Evolutionary conservation across 768 basidiomycete genomes (phyloP).

Genomic region (Tylopilus plumbeoviolaceoides): DNA sequence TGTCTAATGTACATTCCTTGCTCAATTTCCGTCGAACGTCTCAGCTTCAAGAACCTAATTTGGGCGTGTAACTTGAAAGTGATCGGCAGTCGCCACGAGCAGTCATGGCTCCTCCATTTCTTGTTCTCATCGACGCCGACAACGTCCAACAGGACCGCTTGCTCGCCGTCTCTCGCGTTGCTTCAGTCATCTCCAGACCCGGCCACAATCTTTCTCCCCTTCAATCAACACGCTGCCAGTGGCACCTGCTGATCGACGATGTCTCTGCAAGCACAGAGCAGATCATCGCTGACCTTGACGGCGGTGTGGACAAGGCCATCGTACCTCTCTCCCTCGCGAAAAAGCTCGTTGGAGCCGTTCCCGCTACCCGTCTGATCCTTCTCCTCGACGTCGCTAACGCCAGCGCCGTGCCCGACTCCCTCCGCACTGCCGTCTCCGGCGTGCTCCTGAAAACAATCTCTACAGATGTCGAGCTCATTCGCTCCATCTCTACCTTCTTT

Average conservation of each 20-base stretch:
- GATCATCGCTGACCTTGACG: slow-evolving; percentile 65
- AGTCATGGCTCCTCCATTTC: slow-evolving; percentile 38
- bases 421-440: slow-evolving; percentile 70
- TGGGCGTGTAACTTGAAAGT: too few relatives aligned
- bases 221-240: slow-evolving; percentile 30
- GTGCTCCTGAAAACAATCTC: slow-evolving; percentile 74
- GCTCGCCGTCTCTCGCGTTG: slow-evolving; percentile 63
- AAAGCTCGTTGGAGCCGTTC: slow-evolving; percentile 62
- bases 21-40: too few relatives aligned
- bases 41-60: too few relatives aligned
- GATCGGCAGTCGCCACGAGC: background rate
- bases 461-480: slow-evolving; percentile 71
- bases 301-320: slow-evolving; percentile 77
- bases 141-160: slow-evolving; percentile 46
- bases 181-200: slow-evolving; percentile 62
- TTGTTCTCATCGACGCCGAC: slow-evolving; percentile 53
- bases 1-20: too few relatives aligned
- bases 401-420: slow-evolving; percentile 70
- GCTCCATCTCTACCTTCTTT: slow-evolving; percentile 76
- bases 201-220: slow-evolving; percentile 28
- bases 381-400: slow-evolving; percentile 71
- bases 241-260: slow-evolving; percentile 59
- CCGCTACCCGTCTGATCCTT: slow-evolving; percentile 68
- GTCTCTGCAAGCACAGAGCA: slow-evolving; percentile 46
- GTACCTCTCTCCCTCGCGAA: slow-evolving; percentile 63